These are phyloP conservation scores for Zoysia matrella DNA, from an alignment of 202 grass and related monocot genomes.

Conservation along the genomic window DNA sequence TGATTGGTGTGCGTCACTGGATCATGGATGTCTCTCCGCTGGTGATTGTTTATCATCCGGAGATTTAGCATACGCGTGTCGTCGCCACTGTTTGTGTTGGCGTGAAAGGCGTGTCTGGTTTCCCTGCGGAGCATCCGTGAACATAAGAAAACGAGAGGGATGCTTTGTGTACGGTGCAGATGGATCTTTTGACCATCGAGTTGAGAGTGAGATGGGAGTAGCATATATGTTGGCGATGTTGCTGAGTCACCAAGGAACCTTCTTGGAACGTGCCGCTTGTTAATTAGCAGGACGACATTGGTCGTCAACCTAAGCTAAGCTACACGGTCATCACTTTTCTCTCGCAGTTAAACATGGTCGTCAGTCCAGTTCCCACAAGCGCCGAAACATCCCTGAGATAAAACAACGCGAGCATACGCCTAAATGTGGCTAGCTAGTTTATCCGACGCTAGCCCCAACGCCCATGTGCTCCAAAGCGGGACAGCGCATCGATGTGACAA, in stretches of 20 bases:
- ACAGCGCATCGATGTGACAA: constrained; percentile 5
- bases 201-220: too few relatives aligned
- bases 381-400: neutral
- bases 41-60: neutral
- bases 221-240: neutral
- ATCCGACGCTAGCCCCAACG: neutral
- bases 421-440: constrained; percentile 13
- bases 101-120: constrained; percentile 25
- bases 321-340: neutral
- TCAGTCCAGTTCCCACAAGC: neutral
- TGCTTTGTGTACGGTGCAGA: neutral
- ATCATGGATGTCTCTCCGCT: neutral
- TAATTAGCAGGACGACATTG: neutral
- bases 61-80: neutral
- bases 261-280: constrained; percentile 16
- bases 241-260: constrained; percentile 19
- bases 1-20: constrained; percentile 43
- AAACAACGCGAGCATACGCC: constrained; percentile 21
- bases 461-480: constrained; percentile 30
- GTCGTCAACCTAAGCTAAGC: neutral
- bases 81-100: neutral
- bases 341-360: neutral
- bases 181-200: neutral
- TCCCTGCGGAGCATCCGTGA: neutral
- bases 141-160: neutral